Percentiles rank a stretch among this genome's conserved stretches.
Conservation (phyloP, 1,284 basidiomycete species). For the Volvariella volvacea region DNA sequence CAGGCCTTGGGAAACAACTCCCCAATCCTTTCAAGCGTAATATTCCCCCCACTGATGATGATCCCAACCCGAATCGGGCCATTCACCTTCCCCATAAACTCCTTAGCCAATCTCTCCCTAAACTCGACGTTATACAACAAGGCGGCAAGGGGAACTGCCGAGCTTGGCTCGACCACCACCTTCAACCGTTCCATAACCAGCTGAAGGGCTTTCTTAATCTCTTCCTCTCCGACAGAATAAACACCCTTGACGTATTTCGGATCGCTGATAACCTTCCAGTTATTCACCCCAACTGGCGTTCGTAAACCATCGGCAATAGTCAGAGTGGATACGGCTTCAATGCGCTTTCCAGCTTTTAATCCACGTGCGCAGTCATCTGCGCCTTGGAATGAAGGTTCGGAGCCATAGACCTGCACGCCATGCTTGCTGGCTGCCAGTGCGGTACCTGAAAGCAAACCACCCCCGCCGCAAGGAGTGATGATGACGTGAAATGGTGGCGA, state of each 20-base stretch:
- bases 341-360: background rate
- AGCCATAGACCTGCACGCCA: background rate
- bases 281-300: background rate
- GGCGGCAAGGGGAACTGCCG: background rate
- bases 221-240: background rate
- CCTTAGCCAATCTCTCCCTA: background rate
- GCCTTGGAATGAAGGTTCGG: background rate
- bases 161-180: background rate
- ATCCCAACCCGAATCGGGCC: background rate
- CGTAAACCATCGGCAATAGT: background rate
- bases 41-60: background rate
- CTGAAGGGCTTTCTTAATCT: background rate
- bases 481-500: background rate
- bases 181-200: slow-evolving; percentile 1
- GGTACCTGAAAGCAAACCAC: background rate
- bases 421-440: background rate
- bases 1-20: background rate
- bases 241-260: background rate
- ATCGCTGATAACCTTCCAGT: slow-evolving; percentile 1
- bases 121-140: background rate
- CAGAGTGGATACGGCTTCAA: background rate
- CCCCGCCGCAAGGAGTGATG: background rate
- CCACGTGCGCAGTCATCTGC: background rate
- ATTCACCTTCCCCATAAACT: background rate
- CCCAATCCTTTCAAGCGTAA: background rate